Conservation (phyloP, 83 land plant species). For the Picea mariana region DNA sequence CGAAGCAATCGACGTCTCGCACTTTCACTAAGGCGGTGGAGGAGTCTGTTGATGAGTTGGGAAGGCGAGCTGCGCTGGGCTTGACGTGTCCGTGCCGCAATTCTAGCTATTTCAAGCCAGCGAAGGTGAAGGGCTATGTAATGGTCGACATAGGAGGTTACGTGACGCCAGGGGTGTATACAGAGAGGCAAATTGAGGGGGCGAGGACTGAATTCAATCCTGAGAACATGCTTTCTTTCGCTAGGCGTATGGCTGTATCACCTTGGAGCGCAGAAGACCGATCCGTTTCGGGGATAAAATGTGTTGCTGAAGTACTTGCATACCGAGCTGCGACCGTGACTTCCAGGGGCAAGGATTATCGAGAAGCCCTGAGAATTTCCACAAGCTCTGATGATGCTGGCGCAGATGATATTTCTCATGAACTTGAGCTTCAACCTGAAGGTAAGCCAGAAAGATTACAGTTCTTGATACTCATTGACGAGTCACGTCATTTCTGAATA, state of each 20-base stretch:
- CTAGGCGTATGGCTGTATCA: conserved; percentile 40
- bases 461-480: not conserved
- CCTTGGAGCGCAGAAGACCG: conserved; percentile 25
- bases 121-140: conserved; percentile 39
- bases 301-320: conserved; percentile 35
- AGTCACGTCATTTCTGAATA: no score
- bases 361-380: conserved; percentile 52
- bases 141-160: conserved; percentile 51
- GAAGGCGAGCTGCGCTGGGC: conserved; percentile 50
- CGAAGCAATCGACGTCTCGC: conserved; percentile 40
- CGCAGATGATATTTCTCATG: not conserved
- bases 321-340: conserved; percentile 48
- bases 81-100: conserved; percentile 49
- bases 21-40: conserved; percentile 67
- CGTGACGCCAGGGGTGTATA: conserved; percentile 46
- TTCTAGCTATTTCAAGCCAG: conserved; percentile 33
- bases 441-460: not conserved
- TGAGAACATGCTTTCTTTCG: conserved; percentile 35
- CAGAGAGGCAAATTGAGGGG: conserved; percentile 41
- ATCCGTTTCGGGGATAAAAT: conserved; percentile 24
- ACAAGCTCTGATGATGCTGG: conserved; percentile 19
- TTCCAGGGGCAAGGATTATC: conserved; percentile 68
- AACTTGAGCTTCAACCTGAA: not conserved
- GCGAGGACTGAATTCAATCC: conserved; percentile 52
- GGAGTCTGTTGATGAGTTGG: conserved; percentile 67